A percentile compares a stretch with the other conserved stretches of the same genome.
Conservation (phyloP, 495 filamentous ascomycete genomes). For the Talaromyces thailandensis region DNA sequence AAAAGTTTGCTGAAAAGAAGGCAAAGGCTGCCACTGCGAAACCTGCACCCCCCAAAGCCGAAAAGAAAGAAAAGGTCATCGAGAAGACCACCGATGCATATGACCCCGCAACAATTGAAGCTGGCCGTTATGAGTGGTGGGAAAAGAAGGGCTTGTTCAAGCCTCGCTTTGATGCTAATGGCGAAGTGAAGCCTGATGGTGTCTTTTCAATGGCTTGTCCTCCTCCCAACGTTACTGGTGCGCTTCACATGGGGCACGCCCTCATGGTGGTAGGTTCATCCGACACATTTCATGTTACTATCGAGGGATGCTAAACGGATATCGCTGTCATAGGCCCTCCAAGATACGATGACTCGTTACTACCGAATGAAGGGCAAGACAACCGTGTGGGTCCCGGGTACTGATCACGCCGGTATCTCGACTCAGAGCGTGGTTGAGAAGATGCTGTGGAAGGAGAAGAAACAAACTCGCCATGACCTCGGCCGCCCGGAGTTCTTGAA, state of each 20-base stretch:
- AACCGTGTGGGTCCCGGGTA: constrained; percentile 66
- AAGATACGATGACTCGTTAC: constrained; percentile 72
- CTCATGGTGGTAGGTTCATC: constrained; percentile 26
- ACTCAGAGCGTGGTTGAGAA: constrained; percentile 74
- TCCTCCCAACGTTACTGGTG: constrained; percentile 71
- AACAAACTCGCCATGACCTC: constrained; percentile 58
- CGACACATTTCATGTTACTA: not conserved
- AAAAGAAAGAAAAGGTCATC: constrained; percentile 45
- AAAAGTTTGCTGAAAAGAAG: constrained; percentile 52
- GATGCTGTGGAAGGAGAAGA: constrained; percentile 58
- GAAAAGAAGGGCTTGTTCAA: constrained; percentile 60
- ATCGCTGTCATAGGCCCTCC: constrained; percentile 41
- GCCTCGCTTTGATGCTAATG: constrained; percentile 57
- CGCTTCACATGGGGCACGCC: constrained; percentile 65
- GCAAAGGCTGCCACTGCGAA: constrained; percentile 35
- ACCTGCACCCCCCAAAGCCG: constrained; percentile 37
- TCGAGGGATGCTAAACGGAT: not conserved
- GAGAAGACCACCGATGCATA: constrained; percentile 40
- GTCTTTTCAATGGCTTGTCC: constrained; percentile 67
- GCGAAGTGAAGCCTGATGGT: constrained; percentile 57
- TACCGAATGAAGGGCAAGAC: constrained; percentile 54
- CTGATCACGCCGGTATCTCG: constrained; percentile 70
- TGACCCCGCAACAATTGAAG: constrained; percentile 47
- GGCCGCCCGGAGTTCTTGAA: constrained; percentile 52
- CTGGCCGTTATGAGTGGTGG: constrained; percentile 51